A percentile compares a stretch with the other conserved stretches of the same genome.
Evolutionary conservation across 208 protist genomes (phyloP).

Genomic region (Vickermania ingenoplastis): DNA sequence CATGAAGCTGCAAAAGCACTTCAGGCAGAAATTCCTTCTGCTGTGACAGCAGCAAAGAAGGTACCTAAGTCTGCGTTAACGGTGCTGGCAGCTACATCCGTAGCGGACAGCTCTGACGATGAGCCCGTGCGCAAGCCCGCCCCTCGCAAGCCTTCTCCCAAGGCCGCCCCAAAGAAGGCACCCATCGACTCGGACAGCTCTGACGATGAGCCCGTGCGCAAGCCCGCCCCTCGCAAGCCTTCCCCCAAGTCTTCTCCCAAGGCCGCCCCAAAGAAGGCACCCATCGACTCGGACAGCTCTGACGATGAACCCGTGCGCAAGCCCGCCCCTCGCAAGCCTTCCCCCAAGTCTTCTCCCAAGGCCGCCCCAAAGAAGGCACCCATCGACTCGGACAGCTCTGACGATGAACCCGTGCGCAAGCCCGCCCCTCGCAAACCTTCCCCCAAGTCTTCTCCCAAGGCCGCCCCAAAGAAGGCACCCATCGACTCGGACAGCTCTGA

Average conservation of each 20-base stretch:
- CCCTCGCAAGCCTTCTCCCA: conserved; percentile 18
- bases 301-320: conserved; percentile 54
- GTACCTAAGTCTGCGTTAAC: conserved; percentile 44
- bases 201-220: conserved; percentile 51
- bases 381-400: conserved; percentile 24
- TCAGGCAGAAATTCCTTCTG: conserved; percentile 54
- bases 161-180: conserved; percentile 10
- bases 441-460: conserved; percentile 11
- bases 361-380: conserved; percentile 30
- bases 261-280: conserved; percentile 11
- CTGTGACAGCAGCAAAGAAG: conserved; percentile 31
- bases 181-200: conserved; percentile 19
- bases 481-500: conserved; percentile 32
- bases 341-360: conserved; percentile 32
- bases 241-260: conserved; percentile 16
- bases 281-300: conserved; percentile 14
- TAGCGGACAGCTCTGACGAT: conserved; percentile 16
- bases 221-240: conserved; percentile 40
- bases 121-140: conserved; percentile 14
- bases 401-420: conserved; percentile 19
- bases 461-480: conserved; percentile 21
- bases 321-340: conserved; percentile 31
- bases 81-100: conserved; percentile 14
- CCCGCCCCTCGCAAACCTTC: conserved; percentile 7
- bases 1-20: conserved; percentile 56